Evolutionary conservation across 2,329 filamentous ascomycete genomes (phyloP), one percentile per base, ranked within the genome.

Genomic region (Exophiala oligosperma): DNA sequence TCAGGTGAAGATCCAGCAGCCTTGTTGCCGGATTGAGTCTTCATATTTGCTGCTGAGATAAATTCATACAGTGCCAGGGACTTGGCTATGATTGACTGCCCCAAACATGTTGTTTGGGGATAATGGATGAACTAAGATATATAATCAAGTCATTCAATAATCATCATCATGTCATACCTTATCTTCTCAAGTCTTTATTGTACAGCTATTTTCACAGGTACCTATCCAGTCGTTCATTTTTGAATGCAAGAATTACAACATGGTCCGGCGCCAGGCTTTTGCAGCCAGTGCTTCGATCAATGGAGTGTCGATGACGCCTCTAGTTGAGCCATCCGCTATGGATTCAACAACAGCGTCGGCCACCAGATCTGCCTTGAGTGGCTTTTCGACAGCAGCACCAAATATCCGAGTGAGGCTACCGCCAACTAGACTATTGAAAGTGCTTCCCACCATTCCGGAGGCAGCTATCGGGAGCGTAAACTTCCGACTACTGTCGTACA

Each of bases 261-360:
- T 97, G 17, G 83, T 86, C 74, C 89, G 92, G 71, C 94, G 88
- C 94, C 94, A 97, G 2, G 86, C 88, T 71, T 87, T 89, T 59
- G 82, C 87, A 9, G 90, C 92, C 67, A 97, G 75, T 64, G 85
- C 83, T 72, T 96, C 91, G 64, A 99, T 93, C 72, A 90, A 82
- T 52, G 85, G 81, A 2, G 89, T 84, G 70, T 93, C 91, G 1
- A 97, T 82, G 0, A 87, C 85, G 0, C 94, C 94, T 58, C 82
- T 86, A 0, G 91, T 82, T 0, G 76, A 75, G 41, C 89, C 85
- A 67, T 96, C 89, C 50, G 84, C 84, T 60, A 97, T 79, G 21
- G 90, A 91, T 76, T 97, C 92, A 1, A 97, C 88, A 1, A 96
- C 87, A 0, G 93, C 92, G 72, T 96, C 89, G 1, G 90, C 92